Evolutionary conservation across 164 flowering plant genomes (phyloP), one percentile per base, ranked within the genome.

Genomic region (Sextonia rubra): DNA sequence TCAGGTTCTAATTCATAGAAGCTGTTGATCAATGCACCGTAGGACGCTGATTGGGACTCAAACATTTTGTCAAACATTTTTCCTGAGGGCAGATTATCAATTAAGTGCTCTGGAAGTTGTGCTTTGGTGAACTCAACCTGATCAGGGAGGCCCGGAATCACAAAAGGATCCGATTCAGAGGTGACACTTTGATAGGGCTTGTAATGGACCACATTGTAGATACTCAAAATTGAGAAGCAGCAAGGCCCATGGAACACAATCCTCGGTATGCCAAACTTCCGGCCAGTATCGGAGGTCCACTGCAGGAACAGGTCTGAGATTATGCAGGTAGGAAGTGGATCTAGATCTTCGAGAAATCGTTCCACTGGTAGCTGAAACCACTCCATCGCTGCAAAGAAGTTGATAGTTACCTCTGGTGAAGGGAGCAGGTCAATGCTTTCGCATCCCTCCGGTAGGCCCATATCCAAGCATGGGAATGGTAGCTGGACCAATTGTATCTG

Each of bases 261-360:
- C 37, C 85, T 77, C 0, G 91, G 96, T 9, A 91, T 78, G 2
- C 77, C 81, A 30, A 81, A 77, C 26, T 79, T 78, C 0, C 72
- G 72, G 0, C 90, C 88, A 5, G 55, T 24, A 2, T 86, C 82
- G 0, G 76, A 70, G 0, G 86, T 77, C 91, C 96, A 91, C 0
- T 90, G 86, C 26, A 82, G 78, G 77, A 85, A 83, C 78, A 81
- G 67, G 52, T 89, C 91, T 1, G 88, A 78, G 7, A 91, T 77
- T 0, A 89, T 74, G 70, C 90, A 86, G 5, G 11, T 37, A 37
- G 44, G 44, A 60, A 81, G 68, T 0, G 93, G 89, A 3, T n/a
- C 71, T 2, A 83, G 60, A 3, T 56, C 60, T 56, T 56, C n/a
- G 1, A 56, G 22, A n/a, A 56, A n/a, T n/a, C 9, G 60, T 7